Evolutionary conservation across 495 filamentous ascomycete genomes (phyloP).

Genomic region (Annulohypoxylon bovei): DNA sequence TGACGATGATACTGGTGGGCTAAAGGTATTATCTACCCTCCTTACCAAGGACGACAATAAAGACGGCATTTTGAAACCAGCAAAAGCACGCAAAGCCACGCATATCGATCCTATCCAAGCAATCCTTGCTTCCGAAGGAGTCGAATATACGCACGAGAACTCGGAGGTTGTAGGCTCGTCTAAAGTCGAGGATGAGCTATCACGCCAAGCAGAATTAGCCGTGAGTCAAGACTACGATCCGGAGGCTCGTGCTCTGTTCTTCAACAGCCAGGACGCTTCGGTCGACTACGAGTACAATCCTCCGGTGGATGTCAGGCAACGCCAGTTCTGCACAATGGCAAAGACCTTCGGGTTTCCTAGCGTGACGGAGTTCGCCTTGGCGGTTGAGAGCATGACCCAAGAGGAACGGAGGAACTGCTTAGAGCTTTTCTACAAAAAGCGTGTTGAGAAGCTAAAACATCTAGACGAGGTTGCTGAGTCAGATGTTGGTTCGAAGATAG

Average conservation of each 20-base stretch:
- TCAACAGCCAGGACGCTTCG: constrained; percentile 43
- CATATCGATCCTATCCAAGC: constrained; percentile 80
- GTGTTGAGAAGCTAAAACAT: constrained; percentile 52
- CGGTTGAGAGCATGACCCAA: constrained; percentile 94
- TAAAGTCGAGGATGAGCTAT: constrained; percentile 82
- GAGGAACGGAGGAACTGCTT: constrained; percentile 81
- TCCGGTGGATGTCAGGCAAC: constrained; percentile 73
- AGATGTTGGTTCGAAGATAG: constrained; percentile 14
- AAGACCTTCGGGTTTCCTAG: constrained; percentile 77
- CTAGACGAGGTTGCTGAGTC: constrained; percentile 15
- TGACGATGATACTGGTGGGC: constrained; percentile 68
- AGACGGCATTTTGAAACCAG: constrained; percentile 43
- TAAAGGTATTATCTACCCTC: constrained; percentile 79
- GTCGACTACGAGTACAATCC: constrained; percentile 78
- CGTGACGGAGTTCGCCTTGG: constrained; percentile 87
- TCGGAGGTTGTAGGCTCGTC: constrained; percentile 93
- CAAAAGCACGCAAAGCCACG: constrained; percentile 55
- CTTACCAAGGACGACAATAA: constrained; percentile 66
- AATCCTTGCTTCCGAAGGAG: constrained; percentile 87
- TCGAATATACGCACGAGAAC: constrained; percentile 96
- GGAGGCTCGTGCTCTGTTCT: constrained; percentile 48
- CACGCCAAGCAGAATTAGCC: constrained; percentile 74
- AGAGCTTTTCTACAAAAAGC: constrained; percentile 77
- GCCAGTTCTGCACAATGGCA: constrained; percentile 94
- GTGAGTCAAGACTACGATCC: constrained; percentile 59